Evolutionary conservation across 2,329 filamentous ascomycete species (phyloP), one percentile per base, ranked within the genome.

Genomic region (Hysterium pulicare): DNA sequence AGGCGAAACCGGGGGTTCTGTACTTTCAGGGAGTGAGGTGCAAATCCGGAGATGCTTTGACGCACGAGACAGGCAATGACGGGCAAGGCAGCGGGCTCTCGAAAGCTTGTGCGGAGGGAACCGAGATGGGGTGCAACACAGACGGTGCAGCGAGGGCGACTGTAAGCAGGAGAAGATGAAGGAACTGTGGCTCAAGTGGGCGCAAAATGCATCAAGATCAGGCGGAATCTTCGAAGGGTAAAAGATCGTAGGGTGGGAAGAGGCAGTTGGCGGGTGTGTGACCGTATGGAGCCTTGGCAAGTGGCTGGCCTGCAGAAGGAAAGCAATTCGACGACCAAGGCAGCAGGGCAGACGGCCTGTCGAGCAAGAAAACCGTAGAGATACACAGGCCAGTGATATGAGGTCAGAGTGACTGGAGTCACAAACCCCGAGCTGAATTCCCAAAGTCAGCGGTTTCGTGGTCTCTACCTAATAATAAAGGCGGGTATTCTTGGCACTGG

Each of bases 121-220:
- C 32, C 33, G 19, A 10, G 19, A 15, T 24, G 8, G 32, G 15
- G 22, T 35, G 35, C 33, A 30, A 39, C 37, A 30, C 37, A 31
- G 6, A 20, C 30, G 30, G 16, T 30, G 40, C 33, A 37, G 41
- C 36, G 26, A 28, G 17, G 26, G 31, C 35, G 43, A 53, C 38
- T 31, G 44, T 46, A 46, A 19, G 20, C 38, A 20, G 38, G 42
- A 10, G 21, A 19, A 40, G 26, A 44, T 22, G 11, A 30, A 22
- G 54, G 46, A 43, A 26, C 39, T 48, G 49, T 49, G 47, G 51
- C 51, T 53, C 53, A 41, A 44, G 40, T 40, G 52, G 53, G 53
- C 49, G 54, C 45, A 46, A 49, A 28, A 47, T 46, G 37, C 50
- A 53, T 59, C 53, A 57, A 54, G 56, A 49, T 53, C 46, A 42